phyloP scores from a whole-genome alignment of 495 filamentous ascomycete genomes.

The Aspergillus cristatus region DNA sequence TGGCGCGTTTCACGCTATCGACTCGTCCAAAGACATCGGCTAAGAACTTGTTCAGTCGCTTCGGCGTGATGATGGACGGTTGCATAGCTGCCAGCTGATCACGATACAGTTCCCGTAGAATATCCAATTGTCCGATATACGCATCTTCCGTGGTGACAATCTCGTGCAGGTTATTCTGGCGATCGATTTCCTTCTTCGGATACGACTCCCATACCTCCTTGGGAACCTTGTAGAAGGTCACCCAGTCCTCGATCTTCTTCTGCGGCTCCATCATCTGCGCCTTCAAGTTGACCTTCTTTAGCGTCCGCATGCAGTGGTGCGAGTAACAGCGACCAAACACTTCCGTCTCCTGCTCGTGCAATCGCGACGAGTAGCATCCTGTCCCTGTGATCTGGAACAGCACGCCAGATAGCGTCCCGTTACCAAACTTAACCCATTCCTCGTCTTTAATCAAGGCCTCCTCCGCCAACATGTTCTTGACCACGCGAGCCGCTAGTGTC shows the following conservation, averaged over 20 bases:
- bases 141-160: conserved; percentile 89
- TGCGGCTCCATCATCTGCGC: conserved; percentile 59
- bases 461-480: conserved; percentile 69
- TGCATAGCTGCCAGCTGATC: conserved; percentile 66
- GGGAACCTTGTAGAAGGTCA: conserved; percentile 78
- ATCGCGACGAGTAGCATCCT: conserved; percentile 78
- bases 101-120: conserved; percentile 76
- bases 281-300: conserved; percentile 86
- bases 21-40: conserved; percentile 82
- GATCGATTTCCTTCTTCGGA: conserved; percentile 79
- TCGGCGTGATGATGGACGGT: conserved; percentile 71
- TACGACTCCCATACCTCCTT: conserved; percentile 61
- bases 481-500: conserved; percentile 67
- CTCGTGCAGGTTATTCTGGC: conserved; percentile 92
- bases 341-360: conserved; percentile 65
- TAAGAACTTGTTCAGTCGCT: conserved; percentile 67
- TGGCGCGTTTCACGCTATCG: conserved; percentile 81
- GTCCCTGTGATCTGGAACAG: conserved; percentile 87
- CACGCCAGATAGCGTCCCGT: conserved; percentile 69
- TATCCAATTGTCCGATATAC: conserved; percentile 79
- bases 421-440: conserved; percentile 93
- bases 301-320: conserved; percentile 83
- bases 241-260: conserved; percentile 74
- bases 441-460: conserved; percentile 80
- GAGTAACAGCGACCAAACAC: conserved; percentile 77